Percentiles rank a stretch among this genome's conserved stretches.
phyloP scores from a whole-genome alignment of 345 rosid genomes.

The Balakata baccata region DNA sequence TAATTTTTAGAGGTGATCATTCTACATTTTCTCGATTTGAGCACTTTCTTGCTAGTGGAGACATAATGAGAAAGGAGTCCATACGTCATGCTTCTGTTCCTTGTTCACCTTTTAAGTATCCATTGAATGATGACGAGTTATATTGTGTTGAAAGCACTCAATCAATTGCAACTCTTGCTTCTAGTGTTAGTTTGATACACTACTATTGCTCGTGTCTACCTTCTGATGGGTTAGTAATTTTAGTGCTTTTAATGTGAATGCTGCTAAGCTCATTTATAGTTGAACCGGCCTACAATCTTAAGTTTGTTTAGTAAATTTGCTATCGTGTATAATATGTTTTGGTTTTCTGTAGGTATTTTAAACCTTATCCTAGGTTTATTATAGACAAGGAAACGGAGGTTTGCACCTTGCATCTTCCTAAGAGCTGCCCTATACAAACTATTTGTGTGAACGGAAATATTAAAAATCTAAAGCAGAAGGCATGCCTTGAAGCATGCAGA shows the following conservation, averaged over 20 bases:
- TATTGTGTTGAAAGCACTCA: constrained; percentile 60
- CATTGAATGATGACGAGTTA: constrained; percentile 28
- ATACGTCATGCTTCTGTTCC: constrained; percentile 53
- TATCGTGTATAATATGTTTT: background rate
- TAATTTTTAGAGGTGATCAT: constrained; percentile 50
- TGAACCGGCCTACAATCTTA: background rate
- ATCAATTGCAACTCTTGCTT: constrained; percentile 53
- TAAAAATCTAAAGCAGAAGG: constrained; percentile 52
- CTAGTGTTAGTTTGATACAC: constrained; percentile 61
- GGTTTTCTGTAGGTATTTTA: constrained; percentile 57
- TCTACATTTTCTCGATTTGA: constrained; percentile 43
- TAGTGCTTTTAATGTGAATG: constrained; percentile 4
- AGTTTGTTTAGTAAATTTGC: background rate
- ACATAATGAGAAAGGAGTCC: constrained; percentile 69
- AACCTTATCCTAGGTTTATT: constrained; percentile 61
- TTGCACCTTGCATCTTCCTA: constrained; percentile 65
- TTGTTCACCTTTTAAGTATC: constrained; percentile 46
- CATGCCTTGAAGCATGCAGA: constrained; percentile 84
- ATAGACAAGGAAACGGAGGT: constrained; percentile 38
- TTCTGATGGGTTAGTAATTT: constrained; percentile 65
- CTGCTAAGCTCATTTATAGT: background rate
- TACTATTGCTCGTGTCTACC: constrained; percentile 89
- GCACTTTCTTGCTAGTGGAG: constrained; percentile 60
- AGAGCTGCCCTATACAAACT: constrained; percentile 53
- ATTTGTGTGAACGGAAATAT: constrained; percentile 39